A percentile compares a stretch with the other conserved stretches of the same genome.
Evolutionary conservation across 75 land plant species (phyloP).

Genomic region (Adiantum capillusveneris): DNA sequence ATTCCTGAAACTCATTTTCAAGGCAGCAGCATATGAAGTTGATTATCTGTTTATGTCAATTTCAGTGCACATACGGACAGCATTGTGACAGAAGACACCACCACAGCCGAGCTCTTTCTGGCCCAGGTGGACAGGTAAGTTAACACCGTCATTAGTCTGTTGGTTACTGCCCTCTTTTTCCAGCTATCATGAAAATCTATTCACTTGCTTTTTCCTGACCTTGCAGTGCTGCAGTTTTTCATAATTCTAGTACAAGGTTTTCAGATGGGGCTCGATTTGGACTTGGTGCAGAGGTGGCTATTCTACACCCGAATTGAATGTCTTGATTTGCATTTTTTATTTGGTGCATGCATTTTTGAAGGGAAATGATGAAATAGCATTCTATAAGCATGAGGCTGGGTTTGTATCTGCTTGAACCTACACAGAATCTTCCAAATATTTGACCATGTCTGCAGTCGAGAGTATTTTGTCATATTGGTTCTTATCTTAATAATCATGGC

Average conservation of each 20-base stretch:
- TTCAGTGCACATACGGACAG: constrained; percentile 93
- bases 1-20: constrained; percentile 2
- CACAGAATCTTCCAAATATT: no score
- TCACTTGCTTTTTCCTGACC: no score
- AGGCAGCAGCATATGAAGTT: neutral
- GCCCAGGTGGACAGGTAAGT: constrained; percentile 82
- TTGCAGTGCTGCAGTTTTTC: constrained; percentile 92
- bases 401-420: no score
- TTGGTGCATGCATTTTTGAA: no score
- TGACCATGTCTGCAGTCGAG: no score
- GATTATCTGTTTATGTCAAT: neutral
- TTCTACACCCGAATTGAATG: no score
- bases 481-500: no score
- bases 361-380: no score
- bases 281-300: constrained; percentile 89
- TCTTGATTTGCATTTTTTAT: no score
- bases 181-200: no score
- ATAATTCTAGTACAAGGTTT: constrained; percentile 93
- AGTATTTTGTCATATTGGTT: no score
- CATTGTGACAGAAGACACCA: constrained; percentile 66
- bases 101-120: constrained; percentile 66
- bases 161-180: neutral
- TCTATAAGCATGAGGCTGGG: no score
- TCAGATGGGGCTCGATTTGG: constrained; percentile 99
- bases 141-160: neutral